Evolutionary conservation across 2,329 filamentous ascomycete species (phyloP), one percentile per base, ranked within the genome.

Genomic region (Juglanconis sp.): DNA sequence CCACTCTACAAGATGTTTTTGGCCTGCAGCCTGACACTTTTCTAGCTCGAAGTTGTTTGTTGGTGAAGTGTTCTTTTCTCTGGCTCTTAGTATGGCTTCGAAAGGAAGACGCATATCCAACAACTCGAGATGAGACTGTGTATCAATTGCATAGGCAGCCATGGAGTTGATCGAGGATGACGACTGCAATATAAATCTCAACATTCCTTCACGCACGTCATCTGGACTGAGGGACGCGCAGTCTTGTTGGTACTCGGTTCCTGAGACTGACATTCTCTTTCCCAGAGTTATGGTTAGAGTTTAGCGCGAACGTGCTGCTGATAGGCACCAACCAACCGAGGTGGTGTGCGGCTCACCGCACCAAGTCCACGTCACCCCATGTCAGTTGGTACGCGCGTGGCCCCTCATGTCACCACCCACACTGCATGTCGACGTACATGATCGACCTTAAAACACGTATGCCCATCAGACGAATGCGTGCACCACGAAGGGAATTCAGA

Each of bases 351-450:
- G 44, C 55, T 51, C 55, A 57, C 54, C 54, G 47, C 54, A 54
- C 46, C 15, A 46, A 11, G 53, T 24, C 53, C 40, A 34, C 55
- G 55, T 57, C 46, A 57, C 44, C 55, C 46, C 55, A 42, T 51
- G 32, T 24, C 34, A 30, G 44, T 49, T 38, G 36, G 35, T 42
- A 42, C 31, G 31, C 55, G 55, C 55, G 55, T 57, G 35, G 48
- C 44, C 44, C 24, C 31, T 10, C 54, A n/a, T 11, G 13, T 13
- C 31, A 36, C 42, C 50, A 4, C 9, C n/a, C 5, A 11, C 34
- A 24, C 9, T 35, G 8, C 35, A 10, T 17, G 8, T 31, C 24
- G 9, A 35, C 30, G 17, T 30, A 17, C 30, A 8, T 17, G 42
- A 35, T 3, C 31, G 10, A 24, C 13, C 4, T 35, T 30, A 11